Conservation (phyloP, 768 basidiomycete species). For the Podaxis sp. region DNA sequence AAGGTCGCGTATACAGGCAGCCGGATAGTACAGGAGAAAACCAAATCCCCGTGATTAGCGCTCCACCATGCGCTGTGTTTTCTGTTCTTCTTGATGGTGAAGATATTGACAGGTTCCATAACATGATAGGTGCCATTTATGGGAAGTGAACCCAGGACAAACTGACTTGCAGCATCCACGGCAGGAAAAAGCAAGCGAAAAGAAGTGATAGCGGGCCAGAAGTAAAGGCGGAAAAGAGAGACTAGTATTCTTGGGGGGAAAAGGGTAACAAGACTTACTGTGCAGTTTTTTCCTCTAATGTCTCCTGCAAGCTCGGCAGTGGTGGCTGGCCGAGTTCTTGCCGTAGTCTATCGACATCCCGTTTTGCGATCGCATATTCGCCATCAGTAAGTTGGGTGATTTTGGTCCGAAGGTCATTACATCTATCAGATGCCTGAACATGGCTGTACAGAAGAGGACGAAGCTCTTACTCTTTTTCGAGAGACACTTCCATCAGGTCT, state of each 20-base stretch:
- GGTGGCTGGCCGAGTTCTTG: slow-evolving; percentile 74
- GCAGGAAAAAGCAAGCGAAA: background rate
- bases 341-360: slow-evolving; percentile 72
- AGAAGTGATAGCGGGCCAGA: background rate
- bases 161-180: background rate
- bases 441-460: background rate
- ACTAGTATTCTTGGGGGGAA: background rate
- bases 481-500: slow-evolving; percentile 62
- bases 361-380: slow-evolving; percentile 71
- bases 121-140: background rate
- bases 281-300: slow-evolving; percentile 65
- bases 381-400: slow-evolving; percentile 67
- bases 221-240: background rate
- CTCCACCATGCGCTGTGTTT: background rate
- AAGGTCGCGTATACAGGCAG: background rate
- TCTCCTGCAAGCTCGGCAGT: slow-evolving; percentile 65
- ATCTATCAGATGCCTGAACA: slow-evolving; percentile 34
- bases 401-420: slow-evolving; percentile 59
- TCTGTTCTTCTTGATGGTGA: background rate
- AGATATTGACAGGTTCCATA: slow-evolving; percentile 4
- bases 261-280: slow-evolving; percentile 31
- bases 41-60: background rate
- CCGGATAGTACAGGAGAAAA: slow-evolving; percentile 11
- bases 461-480: slow-evolving; percentile 60
- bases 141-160: background rate